Conservation (phyloP, 768 basidiomycete genomes). For the Podaxis pistillaris region DNA sequence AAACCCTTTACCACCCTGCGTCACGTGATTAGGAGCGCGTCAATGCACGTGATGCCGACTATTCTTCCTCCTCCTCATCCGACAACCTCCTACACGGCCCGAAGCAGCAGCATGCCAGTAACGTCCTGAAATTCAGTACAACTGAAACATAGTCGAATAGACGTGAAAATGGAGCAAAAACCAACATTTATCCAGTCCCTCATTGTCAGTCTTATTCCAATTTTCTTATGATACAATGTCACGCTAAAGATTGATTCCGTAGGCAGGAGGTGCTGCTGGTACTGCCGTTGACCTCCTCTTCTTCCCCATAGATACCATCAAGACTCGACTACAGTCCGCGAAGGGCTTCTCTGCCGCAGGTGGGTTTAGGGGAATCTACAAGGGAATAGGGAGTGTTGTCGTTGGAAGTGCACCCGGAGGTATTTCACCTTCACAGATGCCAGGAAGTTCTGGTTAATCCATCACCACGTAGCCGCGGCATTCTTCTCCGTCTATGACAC, state of each 20-base stretch:
- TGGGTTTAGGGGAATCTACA: constrained; percentile 89
- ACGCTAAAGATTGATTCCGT: constrained; percentile 2
- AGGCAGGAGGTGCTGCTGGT: constrained; percentile 92
- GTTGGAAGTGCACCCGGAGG: constrained; percentile 96
- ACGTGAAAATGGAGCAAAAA: constrained; percentile 22
- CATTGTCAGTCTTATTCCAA: constrained; percentile 31
- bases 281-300: constrained; percentile 93
- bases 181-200: constrained; percentile 48
- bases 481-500: constrained; percentile 96
- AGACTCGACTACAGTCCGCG: constrained; percentile 88
- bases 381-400: constrained; percentile 90
- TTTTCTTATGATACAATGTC: neutral
- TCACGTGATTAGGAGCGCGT: constrained; percentile 11
- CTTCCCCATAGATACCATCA: constrained; percentile 96
- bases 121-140: neutral
- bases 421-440: constrained; percentile 27
- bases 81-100: neutral
- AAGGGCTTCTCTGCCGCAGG: constrained; percentile 86
- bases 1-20: constrained; percentile 8
- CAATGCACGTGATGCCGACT: constrained; percentile 2
- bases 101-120: neutral
- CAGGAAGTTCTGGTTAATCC: neutral
- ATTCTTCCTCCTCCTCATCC: neutral
- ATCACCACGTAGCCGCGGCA: constrained; percentile 63
- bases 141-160: neutral